A percentile compares a stretch with the other conserved stretches of the same genome.
phyloP scores from a whole-genome alignment of 1,284 basidiomycete species.

The Rhodotorula sp. region DNA sequence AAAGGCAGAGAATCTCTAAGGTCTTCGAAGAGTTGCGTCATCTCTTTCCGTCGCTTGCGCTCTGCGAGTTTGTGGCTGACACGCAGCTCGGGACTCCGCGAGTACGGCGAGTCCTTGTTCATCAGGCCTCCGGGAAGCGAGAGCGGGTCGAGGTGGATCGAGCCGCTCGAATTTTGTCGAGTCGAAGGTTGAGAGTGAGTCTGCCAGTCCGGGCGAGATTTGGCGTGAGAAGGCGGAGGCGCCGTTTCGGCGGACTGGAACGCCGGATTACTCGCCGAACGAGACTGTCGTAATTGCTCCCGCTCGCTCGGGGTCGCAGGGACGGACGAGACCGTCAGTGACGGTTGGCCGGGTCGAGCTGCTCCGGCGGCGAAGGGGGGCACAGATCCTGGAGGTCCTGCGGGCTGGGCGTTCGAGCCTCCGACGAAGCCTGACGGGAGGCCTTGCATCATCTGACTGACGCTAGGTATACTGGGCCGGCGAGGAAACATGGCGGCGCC shows the following conservation, averaged over 20 bases:
- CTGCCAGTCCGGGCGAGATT: neutral
- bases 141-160: conserved; percentile 34
- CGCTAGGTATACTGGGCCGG: conserved; percentile 30
- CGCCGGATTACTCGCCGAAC: neutral
- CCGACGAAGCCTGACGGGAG: conserved; percentile 13
- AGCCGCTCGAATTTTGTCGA: conserved; percentile 23
- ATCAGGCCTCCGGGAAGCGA: neutral
- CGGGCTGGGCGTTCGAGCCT: neutral
- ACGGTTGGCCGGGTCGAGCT: neutral
- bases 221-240: neutral
- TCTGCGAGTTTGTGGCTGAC: conserved; percentile 93
- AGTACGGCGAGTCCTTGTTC: conserved; percentile 65
- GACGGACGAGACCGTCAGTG: conserved; percentile 13
- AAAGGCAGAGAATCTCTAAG: conserved; percentile 78
- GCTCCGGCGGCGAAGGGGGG: neutral
- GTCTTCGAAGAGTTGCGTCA: conserved; percentile 96
- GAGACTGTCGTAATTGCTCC: neutral
- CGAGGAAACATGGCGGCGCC: conserved; percentile 6
- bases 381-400: neutral
- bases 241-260: neutral
- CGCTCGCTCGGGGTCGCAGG: conserved; percentile 8
- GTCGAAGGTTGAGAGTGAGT: neutral
- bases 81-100: conserved; percentile 86
- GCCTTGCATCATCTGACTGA: conserved; percentile 37
- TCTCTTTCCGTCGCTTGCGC: conserved; percentile 90